A percentile compares a stretch with the other conserved stretches of the same genome.
Conservation (phyloP, 306 rosid species). For the Ochetophila trinervis region DNA sequence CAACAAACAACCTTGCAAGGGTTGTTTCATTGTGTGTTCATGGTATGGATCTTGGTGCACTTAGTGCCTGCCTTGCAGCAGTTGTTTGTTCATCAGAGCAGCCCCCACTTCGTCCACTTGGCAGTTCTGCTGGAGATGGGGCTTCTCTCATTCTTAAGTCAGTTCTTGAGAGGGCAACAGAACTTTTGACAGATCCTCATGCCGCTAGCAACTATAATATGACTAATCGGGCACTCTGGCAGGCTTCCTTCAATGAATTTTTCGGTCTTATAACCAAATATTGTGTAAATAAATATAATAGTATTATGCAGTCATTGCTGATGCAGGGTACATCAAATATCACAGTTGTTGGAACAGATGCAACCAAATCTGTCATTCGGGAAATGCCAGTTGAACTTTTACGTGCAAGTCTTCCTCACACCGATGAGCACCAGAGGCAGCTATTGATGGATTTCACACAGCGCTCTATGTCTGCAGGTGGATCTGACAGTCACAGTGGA, state of each 20-base stretch:
- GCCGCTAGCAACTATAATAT: constrained; percentile 70
- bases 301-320: constrained; percentile 58
- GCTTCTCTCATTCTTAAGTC: constrained; percentile 77
- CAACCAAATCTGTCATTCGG: constrained; percentile 59
- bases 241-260: constrained; percentile 87
- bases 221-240: constrained; percentile 78
- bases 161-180: constrained; percentile 91
- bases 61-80: constrained; percentile 94
- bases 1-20: constrained; percentile 60
- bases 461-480: constrained; percentile 75
- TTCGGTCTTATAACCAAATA: constrained; percentile 76
- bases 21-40: constrained; percentile 57
- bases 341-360: constrained; percentile 56
- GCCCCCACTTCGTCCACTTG: constrained; percentile 94
- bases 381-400: constrained; percentile 98
- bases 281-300: constrained; percentile 76
- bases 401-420: constrained; percentile 95
- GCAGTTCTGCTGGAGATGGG: constrained; percentile 87
- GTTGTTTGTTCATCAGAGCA: constrained; percentile 84
- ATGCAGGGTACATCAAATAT: constrained; percentile 51
- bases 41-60: constrained; percentile 86
- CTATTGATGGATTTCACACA: constrained; percentile 68
- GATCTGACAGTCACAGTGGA: constrained; percentile 45
- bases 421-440: constrained; percentile 72
- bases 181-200: constrained; percentile 69